Conservation (phyloP, 495 filamentous ascomycete genomes). For the Penicillium antarcticum region DNA sequence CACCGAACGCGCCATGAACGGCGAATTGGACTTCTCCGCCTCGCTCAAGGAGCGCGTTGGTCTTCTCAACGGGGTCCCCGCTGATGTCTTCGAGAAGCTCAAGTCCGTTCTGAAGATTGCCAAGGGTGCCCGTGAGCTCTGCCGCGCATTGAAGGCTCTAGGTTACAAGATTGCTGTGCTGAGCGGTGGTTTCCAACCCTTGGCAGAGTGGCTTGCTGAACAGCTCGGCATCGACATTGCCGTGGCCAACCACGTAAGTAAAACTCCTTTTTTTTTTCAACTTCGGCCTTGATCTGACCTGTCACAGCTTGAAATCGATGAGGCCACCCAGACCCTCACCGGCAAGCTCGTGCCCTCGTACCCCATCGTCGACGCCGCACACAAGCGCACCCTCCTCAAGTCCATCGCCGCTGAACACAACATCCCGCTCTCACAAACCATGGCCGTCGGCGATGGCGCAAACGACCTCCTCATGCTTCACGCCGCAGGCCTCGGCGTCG, state of each 20-base stretch:
- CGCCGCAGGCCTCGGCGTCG: constrained; percentile 83
- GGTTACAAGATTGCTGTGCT: constrained; percentile 86
- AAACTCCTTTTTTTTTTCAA: not conserved
- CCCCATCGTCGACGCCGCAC: constrained; percentile 76
- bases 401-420: constrained; percentile 72
- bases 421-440: constrained; percentile 68
- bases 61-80: constrained; percentile 75
- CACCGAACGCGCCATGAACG: constrained; percentile 90
- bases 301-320: constrained; percentile 61
- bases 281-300: constrained; percentile 1
- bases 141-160: constrained; percentile 64
- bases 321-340: constrained; percentile 64
- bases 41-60: constrained; percentile 74
- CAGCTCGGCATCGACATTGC: constrained; percentile 82
- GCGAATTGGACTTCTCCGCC: constrained; percentile 88
- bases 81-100: constrained; percentile 77
- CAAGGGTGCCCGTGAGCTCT: constrained; percentile 71
- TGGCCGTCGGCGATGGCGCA: constrained; percentile 90
- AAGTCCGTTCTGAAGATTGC: constrained; percentile 70
- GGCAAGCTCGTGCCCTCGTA: constrained; percentile 67
- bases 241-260: constrained; percentile 71
- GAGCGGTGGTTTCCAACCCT: constrained; percentile 86
- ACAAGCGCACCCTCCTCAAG: constrained; percentile 72
- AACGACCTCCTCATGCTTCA: constrained; percentile 94
- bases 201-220: constrained; percentile 79